Evolutionary conservation across 2,329 filamentous ascomycete species (phyloP).

Genomic region (Paraphaeosphaeria sporulosa): DNA sequence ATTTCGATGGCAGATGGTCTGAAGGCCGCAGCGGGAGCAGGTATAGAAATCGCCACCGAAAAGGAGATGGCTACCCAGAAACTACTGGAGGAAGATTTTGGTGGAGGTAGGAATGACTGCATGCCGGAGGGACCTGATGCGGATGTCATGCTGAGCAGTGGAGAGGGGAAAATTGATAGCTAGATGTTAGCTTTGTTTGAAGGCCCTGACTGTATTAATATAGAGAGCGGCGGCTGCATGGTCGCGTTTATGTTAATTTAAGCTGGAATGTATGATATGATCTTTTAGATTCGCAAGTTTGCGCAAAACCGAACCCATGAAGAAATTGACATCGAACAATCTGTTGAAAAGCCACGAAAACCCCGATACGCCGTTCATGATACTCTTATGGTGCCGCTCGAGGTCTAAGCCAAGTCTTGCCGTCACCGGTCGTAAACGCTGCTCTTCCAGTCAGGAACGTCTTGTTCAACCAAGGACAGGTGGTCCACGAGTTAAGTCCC

Average conservation of each 20-base stretch:
- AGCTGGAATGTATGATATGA: too few species aligned
- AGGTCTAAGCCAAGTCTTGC: not conserved
- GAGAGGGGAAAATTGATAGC: not conserved
- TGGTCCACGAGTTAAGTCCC: too few species aligned
- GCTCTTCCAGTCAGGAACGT: not conserved
- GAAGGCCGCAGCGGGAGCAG: constrained; percentile 37
- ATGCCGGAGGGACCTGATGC: not conserved
- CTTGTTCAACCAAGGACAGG: not conserved
- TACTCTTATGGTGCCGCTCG: not conserved
- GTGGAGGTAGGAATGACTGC: not conserved
- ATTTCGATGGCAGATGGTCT: constrained; percentile 40
- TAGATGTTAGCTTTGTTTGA: not conserved
- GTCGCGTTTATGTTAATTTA: too few species aligned
- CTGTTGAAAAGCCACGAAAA: not conserved
- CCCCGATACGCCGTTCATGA: not conserved
- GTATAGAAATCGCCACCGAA: constrained; percentile 33
- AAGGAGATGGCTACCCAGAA: constrained; percentile 23
- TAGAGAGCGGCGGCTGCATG: too few species aligned
- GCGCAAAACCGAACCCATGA: not conserved
- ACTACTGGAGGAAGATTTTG: constrained; percentile 18
- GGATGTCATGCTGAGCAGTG: not conserved
- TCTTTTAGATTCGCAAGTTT: too few species aligned
- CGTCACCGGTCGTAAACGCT: not conserved
- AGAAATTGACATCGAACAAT: not conserved
- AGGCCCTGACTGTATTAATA: too few species aligned